phyloP scores from a whole-genome alignment of 2,329 filamentous ascomycete genomes.

The Cladophialophora psammophila region DNA sequence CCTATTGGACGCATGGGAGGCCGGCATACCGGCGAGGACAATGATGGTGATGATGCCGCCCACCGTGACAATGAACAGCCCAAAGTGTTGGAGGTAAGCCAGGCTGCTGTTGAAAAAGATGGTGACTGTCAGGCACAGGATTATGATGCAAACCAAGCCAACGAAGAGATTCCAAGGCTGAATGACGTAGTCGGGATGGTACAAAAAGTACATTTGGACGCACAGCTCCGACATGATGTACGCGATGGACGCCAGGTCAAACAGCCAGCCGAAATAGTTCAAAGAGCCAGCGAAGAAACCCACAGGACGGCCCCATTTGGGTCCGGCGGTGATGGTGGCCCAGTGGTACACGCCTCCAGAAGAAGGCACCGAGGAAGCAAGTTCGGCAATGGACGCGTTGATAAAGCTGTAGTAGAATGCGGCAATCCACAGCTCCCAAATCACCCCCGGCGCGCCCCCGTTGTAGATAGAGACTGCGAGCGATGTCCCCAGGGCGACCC shows the following conservation, averaged over 20 bases:
- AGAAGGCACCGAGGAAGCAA: constrained; percentile 67
- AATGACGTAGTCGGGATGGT: constrained; percentile 55
- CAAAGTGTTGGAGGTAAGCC: constrained; percentile 38
- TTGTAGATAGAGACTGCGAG: constrained; percentile 51
- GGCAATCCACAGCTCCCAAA: constrained; percentile 59
- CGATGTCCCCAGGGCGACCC: constrained; percentile 69
- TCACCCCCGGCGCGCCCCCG: constrained; percentile 66
- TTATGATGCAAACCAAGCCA: constrained; percentile 55
- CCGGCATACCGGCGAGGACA: constrained; percentile 43
- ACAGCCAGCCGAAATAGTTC: constrained; percentile 63
- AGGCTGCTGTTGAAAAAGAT: constrained; percentile 48
- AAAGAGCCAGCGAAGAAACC: constrained; percentile 56
- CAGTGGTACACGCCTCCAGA: constrained; percentile 68
- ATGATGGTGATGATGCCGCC: constrained; percentile 57
- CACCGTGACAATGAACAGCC: constrained; percentile 58
- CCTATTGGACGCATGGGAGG: constrained; percentile 53
- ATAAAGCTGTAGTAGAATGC: constrained; percentile 64
- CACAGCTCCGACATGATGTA: constrained; percentile 65
- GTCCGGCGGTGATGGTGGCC: constrained; percentile 65
- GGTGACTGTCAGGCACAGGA: constrained; percentile 55
- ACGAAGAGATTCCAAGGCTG: constrained; percentile 53
- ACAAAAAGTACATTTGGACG: constrained; percentile 67
- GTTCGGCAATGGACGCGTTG: constrained; percentile 66
- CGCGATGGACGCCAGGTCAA: constrained; percentile 50
- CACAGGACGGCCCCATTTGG: constrained; percentile 60